These are phyloP conservation scores for Pichia exigua DNA, from an alignment of 805 yeast species.

Conservation along the genomic window DNA sequence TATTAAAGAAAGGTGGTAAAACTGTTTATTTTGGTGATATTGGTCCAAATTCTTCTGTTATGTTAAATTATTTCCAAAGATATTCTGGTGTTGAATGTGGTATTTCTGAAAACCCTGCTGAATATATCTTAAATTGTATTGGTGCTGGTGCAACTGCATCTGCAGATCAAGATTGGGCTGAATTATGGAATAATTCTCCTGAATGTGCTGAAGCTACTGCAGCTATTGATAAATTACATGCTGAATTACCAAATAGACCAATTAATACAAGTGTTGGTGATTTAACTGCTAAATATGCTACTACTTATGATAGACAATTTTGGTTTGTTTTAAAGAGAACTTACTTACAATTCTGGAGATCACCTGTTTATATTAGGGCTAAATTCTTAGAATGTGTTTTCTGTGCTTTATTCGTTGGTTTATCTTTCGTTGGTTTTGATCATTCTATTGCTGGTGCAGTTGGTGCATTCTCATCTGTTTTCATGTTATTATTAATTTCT, in stretches of 20 bases:
- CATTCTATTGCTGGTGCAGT: constrained; percentile 46
- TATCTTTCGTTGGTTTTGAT: constrained; percentile 53
- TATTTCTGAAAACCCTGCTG: constrained; percentile 62
- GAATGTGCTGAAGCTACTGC: constrained; percentile 26
- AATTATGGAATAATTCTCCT: constrained; percentile 44
- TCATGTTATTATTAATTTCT: constrained; percentile 52
- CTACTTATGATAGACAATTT: constrained; percentile 36
- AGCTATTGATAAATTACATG: constrained; percentile 27
- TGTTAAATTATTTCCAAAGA: constrained; percentile 39
- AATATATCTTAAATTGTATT: constrained; percentile 63
- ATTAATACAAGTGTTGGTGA: constrained; percentile 20
- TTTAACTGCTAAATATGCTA: constrained; percentile 32
- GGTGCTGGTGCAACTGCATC: constrained; percentile 78
- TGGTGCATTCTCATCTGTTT: constrained; percentile 45
- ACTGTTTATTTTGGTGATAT: constrained; percentile 49
- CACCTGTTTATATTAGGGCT: constrained; percentile 44
- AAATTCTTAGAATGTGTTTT: constrained; percentile 37
- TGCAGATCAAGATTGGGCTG: constrained; percentile 53
- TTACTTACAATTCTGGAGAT: constrained; percentile 39
- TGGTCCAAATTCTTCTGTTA: constrained; percentile 37
- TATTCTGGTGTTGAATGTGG: constrained; percentile 62
- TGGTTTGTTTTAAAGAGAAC: constrained; percentile 33
- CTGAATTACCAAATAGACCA: constrained; percentile 24
- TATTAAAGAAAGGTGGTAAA: constrained; percentile 44
- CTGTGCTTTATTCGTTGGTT: constrained; percentile 43